Evolutionary conservation across 1,284 basidiomycete genomes (phyloP).

Genomic region (Golubevia pallescens): DNA sequence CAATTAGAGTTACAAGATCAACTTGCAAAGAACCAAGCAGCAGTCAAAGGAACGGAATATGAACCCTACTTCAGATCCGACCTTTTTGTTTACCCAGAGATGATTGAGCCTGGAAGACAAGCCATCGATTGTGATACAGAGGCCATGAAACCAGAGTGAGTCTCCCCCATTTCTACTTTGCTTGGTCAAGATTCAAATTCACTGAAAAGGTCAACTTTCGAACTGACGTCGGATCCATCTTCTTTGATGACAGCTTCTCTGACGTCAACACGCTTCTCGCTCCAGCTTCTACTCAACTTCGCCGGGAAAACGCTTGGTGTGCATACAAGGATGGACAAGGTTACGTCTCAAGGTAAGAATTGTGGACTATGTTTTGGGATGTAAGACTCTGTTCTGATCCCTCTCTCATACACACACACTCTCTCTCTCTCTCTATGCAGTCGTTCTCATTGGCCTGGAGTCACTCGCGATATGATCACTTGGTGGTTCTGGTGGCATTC

Average conservation of each 20-base stretch:
- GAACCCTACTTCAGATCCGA: constrained; percentile 6
- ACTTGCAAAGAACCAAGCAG: constrained; percentile 4
- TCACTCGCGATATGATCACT: constrained; percentile 8
- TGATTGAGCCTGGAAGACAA: constrained; percentile 9
- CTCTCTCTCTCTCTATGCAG: too few species aligned
- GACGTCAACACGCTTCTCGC: constrained; percentile 8
- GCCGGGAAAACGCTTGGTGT: constrained; percentile 13
- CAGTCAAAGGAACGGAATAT: constrained; percentile 5
- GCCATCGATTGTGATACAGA: constrained; percentile 13
- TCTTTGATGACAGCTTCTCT: constrained; percentile 3
- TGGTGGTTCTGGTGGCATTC: constrained; percentile 20
- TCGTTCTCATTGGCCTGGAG: constrained; percentile 10
- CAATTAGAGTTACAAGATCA: constrained; percentile 12
- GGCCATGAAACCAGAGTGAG: constrained; percentile 8
- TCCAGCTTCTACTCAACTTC: constrained; percentile 1
- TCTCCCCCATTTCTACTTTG: not conserved
- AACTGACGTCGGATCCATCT: not conserved
- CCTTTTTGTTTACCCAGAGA: constrained; percentile 12
- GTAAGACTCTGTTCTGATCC: too few species aligned
- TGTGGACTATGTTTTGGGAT: too few species aligned
- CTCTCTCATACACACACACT: too few species aligned
- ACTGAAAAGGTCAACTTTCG: too few species aligned
- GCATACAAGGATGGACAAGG: constrained; percentile 10
- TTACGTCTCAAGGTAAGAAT: constrained; percentile 1
- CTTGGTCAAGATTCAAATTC: too few species aligned